These are phyloP conservation scores for Malus orientalis DNA, from an alignment of 306 rosid genomes.

Conservation along the genomic window DNA sequence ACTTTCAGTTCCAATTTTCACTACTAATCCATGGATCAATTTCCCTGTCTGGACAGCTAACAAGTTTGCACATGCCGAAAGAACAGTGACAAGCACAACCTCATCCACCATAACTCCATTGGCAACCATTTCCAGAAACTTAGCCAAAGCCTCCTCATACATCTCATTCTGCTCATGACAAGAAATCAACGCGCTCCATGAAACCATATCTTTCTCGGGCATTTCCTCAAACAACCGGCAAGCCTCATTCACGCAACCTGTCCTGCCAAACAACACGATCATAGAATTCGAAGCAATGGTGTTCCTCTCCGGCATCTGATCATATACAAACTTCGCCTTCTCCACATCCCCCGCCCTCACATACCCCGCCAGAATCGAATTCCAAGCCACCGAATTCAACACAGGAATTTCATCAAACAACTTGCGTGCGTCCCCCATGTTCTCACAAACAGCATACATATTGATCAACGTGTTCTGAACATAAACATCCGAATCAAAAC, in stretches of 20 bases:
- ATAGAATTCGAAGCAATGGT: slow-evolving; percentile 65
- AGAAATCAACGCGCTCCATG: slow-evolving; percentile 78
- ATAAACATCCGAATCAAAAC: slow-evolving; percentile 50
- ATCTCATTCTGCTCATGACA: slow-evolving; percentile 62
- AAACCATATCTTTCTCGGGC: slow-evolving; percentile 50
- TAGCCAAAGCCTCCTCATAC: slow-evolving; percentile 47
- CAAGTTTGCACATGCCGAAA: slow-evolving; percentile 49
- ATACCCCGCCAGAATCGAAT: slow-evolving; percentile 65
- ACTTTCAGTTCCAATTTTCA: slow-evolving; percentile 50
- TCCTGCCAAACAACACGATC: slow-evolving; percentile 52
- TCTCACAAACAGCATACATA: slow-evolving; percentile 55
- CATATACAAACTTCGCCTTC: slow-evolving; percentile 35
- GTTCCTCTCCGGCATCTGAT: slow-evolving; percentile 48
- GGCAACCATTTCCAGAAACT: slow-evolving; percentile 46
- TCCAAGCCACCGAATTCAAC: slow-evolving; percentile 70
- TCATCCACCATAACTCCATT: slow-evolving; percentile 58
- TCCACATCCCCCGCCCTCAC: slow-evolving; percentile 39
- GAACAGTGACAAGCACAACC: slow-evolving; percentile 57
- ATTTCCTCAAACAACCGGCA: slow-evolving; percentile 37
- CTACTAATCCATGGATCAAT: slow-evolving; percentile 49
- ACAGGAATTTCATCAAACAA: slow-evolving; percentile 65
- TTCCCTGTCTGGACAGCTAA: slow-evolving; percentile 32
- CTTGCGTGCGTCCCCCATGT: slow-evolving; percentile 42
- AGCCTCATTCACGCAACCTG: slow-evolving; percentile 43
- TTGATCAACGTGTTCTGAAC: slow-evolving; percentile 66